Evolutionary conservation across 495 filamentous ascomycete genomes (phyloP), one percentile per base, ranked within the genome.

Genomic region (Polyplosphaeria fusca): DNA sequence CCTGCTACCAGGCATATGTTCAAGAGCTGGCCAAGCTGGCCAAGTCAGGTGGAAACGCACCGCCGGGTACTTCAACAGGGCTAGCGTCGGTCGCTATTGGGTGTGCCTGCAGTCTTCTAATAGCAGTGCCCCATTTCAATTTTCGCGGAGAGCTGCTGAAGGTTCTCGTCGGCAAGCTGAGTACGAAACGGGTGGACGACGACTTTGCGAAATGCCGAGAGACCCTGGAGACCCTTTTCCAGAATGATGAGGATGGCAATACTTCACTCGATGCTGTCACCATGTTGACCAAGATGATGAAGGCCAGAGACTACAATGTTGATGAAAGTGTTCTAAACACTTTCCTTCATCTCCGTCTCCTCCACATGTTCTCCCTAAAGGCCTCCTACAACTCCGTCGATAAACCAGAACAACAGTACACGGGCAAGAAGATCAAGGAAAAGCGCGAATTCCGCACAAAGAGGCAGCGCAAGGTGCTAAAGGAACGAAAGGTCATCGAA

Each of bases 221-320:
- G 49, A 85, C 91, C 0, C 68, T 98, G 30, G 87, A 93, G 66
- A 84, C 80, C 0, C 71, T 98, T 1, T 96, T 97, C 64, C 72
- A 69, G n/a, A 83, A 87, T 14, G 93, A 97, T 53, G 86, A 93
- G 35, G 91, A 96, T 60, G 94, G 93, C 1, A 79, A 83, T 40
- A 81, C 89, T 4, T 91, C 92, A 11, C 81, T 95, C 39, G 93
- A 97, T 61, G 89, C 88, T 0, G 88, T 95, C 19, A 81, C 84
- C 2, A 75, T 95, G 39, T 76, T 98, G 13, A 83, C 89, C 1
- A 96, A 89, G 71, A 94, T 96, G 91, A 91, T 97, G 81, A 95
- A 88, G 70, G 82, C 82, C 18, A 83, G 81, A 52, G 80, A 89
- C 45, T 96, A 90, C 71, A 73, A 79, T 12, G 74, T 95, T 22